Base-by-base conservation (phyloP, 2,329 filamentous ascomycete genomes). In the Rutstroemia sp. region DNA sequence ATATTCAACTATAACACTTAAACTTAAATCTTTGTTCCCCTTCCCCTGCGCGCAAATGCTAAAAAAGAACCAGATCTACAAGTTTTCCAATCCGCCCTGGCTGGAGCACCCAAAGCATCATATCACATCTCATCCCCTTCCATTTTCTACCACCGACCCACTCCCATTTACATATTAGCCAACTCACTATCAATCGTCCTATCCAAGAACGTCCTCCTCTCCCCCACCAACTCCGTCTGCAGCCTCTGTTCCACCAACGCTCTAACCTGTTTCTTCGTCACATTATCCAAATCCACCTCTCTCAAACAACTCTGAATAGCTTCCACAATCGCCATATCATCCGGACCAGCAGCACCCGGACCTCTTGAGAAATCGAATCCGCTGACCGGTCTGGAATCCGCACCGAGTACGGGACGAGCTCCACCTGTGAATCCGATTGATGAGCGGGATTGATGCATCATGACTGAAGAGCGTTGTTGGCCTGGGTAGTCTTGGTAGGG, bases 231-330 rank as follows among this genome's bases (percentile, higher is more conserved):
- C 70, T 96, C 91, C 4, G 88, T 92, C 75, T 96, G 92, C 60
- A 99, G 74, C 66, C 92, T 83, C 76, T 96, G 91, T 75, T 99
- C 94, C 12, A 96, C 91, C 46, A 97, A 79, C 3, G 89, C 92
- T 51, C 89, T 81, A 56, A 94, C 87, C 75, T 97, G 92, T 76
- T 99, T 99, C 84, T 97, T 99, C 6, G 94, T 99, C 48, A 97
- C 89, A n/a, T 82, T 92, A 70, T 99, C 94, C 44, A 99, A 78
- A 71, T 99, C 92, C 0, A 96, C 91, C 67, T 96, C 92, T 16
- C 79, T 75, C 60, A 99, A 77, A 65, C 94, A 94, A 51, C 80
- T 77, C 67, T 90, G 87, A 60, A 97, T 92, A 1, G 89, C 88
- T 59, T 95, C 88, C 17, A 89, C 79, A 62, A 99, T 96, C 59